A percentile compares a stretch with the other conserved stretches of the same genome.
Evolutionary conservation across 169 alveolate genomes (phyloP).

Genomic region (Plasmodium chabaudi): DNA sequence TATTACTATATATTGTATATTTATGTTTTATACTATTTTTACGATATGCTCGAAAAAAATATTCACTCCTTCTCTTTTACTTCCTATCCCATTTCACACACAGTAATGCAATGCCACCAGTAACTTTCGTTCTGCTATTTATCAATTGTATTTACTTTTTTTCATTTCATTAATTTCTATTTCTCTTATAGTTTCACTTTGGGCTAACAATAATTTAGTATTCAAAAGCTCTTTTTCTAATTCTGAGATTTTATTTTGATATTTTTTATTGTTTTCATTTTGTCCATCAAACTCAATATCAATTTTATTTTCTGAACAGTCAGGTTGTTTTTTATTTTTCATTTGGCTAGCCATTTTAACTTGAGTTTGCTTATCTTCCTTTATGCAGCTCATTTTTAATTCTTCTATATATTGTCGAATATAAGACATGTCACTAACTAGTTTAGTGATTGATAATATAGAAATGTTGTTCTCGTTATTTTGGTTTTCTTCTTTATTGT

Average conservation of each 20-base stretch:
- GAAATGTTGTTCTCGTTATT: background rate
- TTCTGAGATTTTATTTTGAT: conserved; percentile 6
- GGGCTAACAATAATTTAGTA: conserved; percentile 31
- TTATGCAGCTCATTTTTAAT: background rate
- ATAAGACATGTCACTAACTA: background rate
- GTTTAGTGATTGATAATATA: background rate
- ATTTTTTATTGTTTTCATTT: conserved; percentile 1
- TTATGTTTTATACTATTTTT: no score
- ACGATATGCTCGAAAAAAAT: no score
- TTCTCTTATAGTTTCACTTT: conserved; percentile 42
- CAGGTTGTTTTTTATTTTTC: background rate
- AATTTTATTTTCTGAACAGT: background rate
- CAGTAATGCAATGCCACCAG: background rate
- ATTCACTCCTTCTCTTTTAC: background rate
- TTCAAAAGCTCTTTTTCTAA: conserved; percentile 22
- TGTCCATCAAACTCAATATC: background rate
- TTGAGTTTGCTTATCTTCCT: background rate
- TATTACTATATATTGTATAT: no score
- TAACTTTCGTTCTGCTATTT: background rate
- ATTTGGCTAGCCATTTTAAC: no score
- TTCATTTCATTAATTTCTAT: conserved; percentile 35
- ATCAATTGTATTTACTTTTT: background rate
- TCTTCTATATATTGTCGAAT: background rate
- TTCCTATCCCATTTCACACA: background rate
- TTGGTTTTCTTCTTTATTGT: background rate